Evolutionary conservation across 129 eudicot species (phyloP), one percentile per base, ranked within the genome.

Genomic region (Oenanthe sinensis): DNA sequence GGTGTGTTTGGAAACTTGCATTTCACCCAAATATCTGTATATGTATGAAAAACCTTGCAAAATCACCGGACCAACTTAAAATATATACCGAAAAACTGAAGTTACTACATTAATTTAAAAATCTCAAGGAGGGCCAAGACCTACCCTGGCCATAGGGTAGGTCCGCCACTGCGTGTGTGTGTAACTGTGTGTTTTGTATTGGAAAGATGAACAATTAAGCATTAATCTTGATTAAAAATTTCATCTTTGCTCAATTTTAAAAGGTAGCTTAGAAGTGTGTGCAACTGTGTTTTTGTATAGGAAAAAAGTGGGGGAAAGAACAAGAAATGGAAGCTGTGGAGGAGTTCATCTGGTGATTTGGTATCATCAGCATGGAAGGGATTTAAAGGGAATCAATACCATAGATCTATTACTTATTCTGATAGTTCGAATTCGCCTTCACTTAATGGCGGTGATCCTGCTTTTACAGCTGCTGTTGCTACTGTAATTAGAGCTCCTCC

Each of bases 271-370:
- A 37, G 39, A 26, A 28, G 12, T 39, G 20, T 33, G 60, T 49
- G 55, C 22, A 44, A 13, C 50, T 60, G 30, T 81, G 50, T 40
- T n/a, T 2, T 6, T 79, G 39, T 80, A 69, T 82, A 92, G 97
- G 95, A 92, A 24, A 88, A 89, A 58, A 79, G 60, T 49, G 94
- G 87, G 42, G 85, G 78, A 44, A 90, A 89, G 76, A 78, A 86
- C 40, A 90, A 85, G 83, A 96, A 90, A 81, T 96, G 99, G 99
- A 96, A 82, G 90, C 71, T 96, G 76, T 96, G 94, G 94, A 88
- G 93, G 82, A 89, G 97, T 76, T 84, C 93, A 80, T 94, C 97
- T 40, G 96, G 92, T 48, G 98, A 94, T 28, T 62, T 85, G 65
- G 85, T 90, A 72, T 72, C 85, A 70, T 67, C 72, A 67, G 81